phyloP scores from a whole-genome alignment of 192 early-diverging fungal species.

The Rhizophagus prolifer region DNA sequence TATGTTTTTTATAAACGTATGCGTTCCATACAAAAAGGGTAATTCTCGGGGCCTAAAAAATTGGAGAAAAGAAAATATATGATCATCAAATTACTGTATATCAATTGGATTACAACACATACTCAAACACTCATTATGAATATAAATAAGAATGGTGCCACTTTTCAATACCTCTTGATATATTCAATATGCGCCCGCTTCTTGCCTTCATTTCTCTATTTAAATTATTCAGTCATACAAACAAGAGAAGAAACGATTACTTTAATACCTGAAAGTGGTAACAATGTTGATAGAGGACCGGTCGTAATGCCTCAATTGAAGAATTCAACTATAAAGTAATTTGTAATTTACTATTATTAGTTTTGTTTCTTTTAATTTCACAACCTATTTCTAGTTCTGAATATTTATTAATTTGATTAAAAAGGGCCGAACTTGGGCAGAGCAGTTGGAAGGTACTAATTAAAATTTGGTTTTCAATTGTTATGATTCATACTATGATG shows the following conservation, averaged over 20 bases:
- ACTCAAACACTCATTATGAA: no score
- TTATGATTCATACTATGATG: conserved; percentile 82
- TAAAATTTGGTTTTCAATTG: background rate
- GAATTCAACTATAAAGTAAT: conserved; percentile 9
- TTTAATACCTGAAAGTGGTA: background rate
- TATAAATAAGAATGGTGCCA: no score
- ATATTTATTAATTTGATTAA: background rate
- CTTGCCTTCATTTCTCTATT: conserved; percentile 35
- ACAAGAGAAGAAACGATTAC: background rate
- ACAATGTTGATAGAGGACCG: background rate
- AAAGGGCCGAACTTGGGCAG: conserved; percentile 84
- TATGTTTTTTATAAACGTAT: no score
- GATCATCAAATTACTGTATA: no score
- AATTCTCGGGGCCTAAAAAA: no score
- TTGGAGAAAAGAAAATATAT: no score
- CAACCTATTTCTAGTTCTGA: background rate
- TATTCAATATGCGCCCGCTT: conserved; percentile 4
- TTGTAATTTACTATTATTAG: background rate
- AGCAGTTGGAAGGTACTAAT: conserved; percentile 73
- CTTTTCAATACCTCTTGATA: no score
- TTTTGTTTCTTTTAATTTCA: background rate
- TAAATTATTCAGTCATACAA: conserved; percentile 17
- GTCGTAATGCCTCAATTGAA: background rate
- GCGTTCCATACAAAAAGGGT: no score
- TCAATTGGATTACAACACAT: no score